These are phyloP conservation scores for Colletotrichum gigasporum DNA, from an alignment of 2,329 filamentous ascomycete genomes.

Conservation along the genomic window DNA sequence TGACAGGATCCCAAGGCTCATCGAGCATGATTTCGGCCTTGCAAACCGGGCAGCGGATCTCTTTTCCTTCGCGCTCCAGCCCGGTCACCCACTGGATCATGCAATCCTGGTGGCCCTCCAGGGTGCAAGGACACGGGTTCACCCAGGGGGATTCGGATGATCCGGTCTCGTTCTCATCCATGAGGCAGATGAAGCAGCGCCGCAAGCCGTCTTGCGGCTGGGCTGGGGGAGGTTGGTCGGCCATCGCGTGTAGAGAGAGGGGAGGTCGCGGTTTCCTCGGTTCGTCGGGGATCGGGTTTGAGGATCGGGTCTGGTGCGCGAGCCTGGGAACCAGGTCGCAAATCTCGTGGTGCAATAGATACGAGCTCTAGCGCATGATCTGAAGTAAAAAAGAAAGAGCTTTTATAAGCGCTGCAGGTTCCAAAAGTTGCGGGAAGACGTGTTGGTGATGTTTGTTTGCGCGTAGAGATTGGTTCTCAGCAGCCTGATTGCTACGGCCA, in stretches of 20 bases:
- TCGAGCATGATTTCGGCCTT: constrained; percentile 81
- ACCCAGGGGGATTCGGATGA: constrained; percentile 72
- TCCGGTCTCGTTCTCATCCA: constrained; percentile 60
- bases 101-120: constrained; percentile 91
- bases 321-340: neutral
- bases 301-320: neutral
- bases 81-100: constrained; percentile 95
- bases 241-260: neutral
- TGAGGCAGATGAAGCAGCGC: constrained; percentile 72
- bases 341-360: neutral
- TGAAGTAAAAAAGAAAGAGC: neutral
- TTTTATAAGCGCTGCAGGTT: neutral
- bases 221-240: neutral
- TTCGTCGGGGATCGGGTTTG: neutral
- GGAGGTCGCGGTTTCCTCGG: neutral
- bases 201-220: constrained; percentile 30
- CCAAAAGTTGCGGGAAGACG: too few species aligned
- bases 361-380: neutral
- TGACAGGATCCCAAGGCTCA: constrained; percentile 77
- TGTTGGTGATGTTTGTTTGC: neutral
- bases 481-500: neutral
- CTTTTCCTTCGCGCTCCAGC: constrained; percentile 73
- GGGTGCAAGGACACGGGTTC: constrained; percentile 87
- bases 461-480: neutral
- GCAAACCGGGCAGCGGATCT: constrained; percentile 88